Conservation (phyloP, 2,329 filamentous ascomycete genomes). For the Atkinsonella texensis region DNA sequence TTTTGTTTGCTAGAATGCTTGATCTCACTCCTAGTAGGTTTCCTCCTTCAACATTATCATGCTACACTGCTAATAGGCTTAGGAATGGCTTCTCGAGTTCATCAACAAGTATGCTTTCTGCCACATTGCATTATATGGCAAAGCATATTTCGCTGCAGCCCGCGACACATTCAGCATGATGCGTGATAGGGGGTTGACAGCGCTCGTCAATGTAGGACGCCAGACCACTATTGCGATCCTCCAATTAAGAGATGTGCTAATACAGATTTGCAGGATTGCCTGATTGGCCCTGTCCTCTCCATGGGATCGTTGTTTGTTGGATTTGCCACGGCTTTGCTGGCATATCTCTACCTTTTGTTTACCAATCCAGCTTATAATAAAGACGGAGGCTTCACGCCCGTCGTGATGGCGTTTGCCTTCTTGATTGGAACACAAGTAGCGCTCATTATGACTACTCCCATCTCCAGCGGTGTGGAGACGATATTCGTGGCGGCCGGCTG, state of each 20-base stretch:
- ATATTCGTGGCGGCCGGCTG: constrained; percentile 72
- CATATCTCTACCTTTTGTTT: constrained; percentile 78
- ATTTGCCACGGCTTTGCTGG: constrained; percentile 68
- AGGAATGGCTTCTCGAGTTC: constrained; percentile 74
- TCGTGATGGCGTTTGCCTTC: constrained; percentile 77
- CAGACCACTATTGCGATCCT: not conserved
- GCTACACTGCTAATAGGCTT: not conserved
- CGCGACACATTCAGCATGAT: constrained; percentile 90
- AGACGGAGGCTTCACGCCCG: constrained; percentile 55
- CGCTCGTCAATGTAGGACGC: constrained; percentile 54
- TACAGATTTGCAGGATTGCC: constrained; percentile 44
- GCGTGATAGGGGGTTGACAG: constrained; percentile 82
- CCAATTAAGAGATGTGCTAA: constrained; percentile 8
- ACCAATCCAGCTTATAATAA: constrained; percentile 70
- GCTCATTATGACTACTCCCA: constrained; percentile 78
- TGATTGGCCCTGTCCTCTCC: constrained; percentile 61
- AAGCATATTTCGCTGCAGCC: constrained; percentile 72
- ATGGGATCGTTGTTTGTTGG: constrained; percentile 76
- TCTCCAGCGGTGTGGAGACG: constrained; percentile 81
- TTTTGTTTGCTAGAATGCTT: constrained; percentile 71
- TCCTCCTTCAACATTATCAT: too few relatives aligned
- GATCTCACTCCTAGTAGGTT: constrained; percentile 46
- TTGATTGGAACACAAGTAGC: constrained; percentile 82
- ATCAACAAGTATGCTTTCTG: constrained; percentile 89
- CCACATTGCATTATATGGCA: constrained; percentile 87